phyloP scores from a whole-genome alignment of 2,329 filamentous ascomycete genomes.

The Teratosphaeria viscida region DNA sequence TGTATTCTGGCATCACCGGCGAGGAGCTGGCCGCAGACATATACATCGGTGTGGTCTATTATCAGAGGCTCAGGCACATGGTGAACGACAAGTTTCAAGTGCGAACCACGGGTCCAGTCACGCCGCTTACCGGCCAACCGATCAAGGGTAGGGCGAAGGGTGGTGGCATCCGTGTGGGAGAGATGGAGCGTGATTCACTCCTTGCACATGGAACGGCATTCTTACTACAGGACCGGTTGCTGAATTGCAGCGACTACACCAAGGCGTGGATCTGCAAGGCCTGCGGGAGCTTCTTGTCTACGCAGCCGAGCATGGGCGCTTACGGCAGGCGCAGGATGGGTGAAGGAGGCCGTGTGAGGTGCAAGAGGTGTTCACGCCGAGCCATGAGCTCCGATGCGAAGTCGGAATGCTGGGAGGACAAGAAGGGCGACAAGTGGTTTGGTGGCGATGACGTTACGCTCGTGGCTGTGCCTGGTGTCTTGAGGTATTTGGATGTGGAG shows the following conservation, averaged over 20 bases:
- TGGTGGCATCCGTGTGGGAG: slow-evolving; percentile 96
- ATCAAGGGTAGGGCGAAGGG: slow-evolving; percentile 95
- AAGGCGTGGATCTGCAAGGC: slow-evolving; percentile 79
- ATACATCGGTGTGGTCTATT: slow-evolving; percentile 94
- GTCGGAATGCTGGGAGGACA: slow-evolving; percentile 77
- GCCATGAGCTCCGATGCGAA: slow-evolving; percentile 19
- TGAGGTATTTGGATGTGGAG: slow-evolving; percentile 91
- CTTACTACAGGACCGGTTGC: slow-evolving; percentile 82
- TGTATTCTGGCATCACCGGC: slow-evolving; percentile 96
- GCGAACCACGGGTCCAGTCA: slow-evolving; percentile 86
- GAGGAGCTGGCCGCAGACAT: slow-evolving; percentile 91
- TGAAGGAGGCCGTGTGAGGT: slow-evolving; percentile 23
- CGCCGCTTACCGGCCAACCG: slow-evolving; percentile 82
- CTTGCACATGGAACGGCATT: slow-evolving; percentile 93
- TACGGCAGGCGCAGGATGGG: slow-evolving; percentile 19
- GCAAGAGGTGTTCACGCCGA: slow-evolving; percentile 26
- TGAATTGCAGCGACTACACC: slow-evolving; percentile 94
- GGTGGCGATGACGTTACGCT: slow-evolving; percentile 86
- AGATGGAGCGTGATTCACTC: slow-evolving; percentile 96
- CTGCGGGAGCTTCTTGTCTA: slow-evolving; percentile 85
- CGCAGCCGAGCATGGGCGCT: slow-evolving; percentile 60
- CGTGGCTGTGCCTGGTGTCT: slow-evolving; percentile 82
- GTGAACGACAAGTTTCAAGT: slow-evolving; percentile 99
- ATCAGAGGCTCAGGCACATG: slow-evolving; percentile 97
- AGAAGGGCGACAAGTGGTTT: slow-evolving; percentile 68